phyloP scores from a whole-genome alignment of 108 stramenopile species.

The Fragilariopsis cylindrus region DNA sequence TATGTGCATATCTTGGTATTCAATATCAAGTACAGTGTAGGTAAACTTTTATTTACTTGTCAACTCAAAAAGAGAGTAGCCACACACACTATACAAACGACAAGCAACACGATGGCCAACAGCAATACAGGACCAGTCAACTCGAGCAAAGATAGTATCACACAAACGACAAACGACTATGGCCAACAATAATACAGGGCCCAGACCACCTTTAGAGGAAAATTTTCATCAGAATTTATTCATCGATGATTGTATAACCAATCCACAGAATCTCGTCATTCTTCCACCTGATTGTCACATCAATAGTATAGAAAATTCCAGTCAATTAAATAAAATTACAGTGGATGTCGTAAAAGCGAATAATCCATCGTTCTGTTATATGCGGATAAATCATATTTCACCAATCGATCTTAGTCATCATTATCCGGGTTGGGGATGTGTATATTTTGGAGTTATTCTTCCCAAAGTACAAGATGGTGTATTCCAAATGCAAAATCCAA shows the following conservation, averaged over 20 bases:
- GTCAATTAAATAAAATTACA: neutral
- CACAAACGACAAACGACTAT: conserved; percentile 13
- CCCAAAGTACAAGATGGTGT: conserved; percentile 25
- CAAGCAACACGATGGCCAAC: too few relatives aligned
- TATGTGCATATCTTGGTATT: too few relatives aligned
- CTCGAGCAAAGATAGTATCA: neutral
- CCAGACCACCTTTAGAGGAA: conserved; percentile 1
- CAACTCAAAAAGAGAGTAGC: too few relatives aligned
- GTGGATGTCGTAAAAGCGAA: conserved; percentile 20
- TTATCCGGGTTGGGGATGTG: conserved; percentile 45
- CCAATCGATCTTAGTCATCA: conserved; percentile 30
- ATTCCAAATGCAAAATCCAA: conserved; percentile 32
- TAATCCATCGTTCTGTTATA: conserved; percentile 34
- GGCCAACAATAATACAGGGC: conserved; percentile 6
- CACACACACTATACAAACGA: too few relatives aligned
- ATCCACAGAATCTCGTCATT: neutral
- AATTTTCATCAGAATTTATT: neutral
- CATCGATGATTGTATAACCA: conserved; percentile 2
- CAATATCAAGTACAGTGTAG: too few relatives aligned
- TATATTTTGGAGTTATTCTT: conserved; percentile 40
- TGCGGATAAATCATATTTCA: conserved; percentile 16
- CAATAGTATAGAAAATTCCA: too few relatives aligned
- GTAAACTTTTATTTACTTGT: too few relatives aligned
- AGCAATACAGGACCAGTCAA: neutral
- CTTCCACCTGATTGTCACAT: neutral